Conservation (phyloP, 441 rosid species). For the Eutrema salsugineum region DNA sequence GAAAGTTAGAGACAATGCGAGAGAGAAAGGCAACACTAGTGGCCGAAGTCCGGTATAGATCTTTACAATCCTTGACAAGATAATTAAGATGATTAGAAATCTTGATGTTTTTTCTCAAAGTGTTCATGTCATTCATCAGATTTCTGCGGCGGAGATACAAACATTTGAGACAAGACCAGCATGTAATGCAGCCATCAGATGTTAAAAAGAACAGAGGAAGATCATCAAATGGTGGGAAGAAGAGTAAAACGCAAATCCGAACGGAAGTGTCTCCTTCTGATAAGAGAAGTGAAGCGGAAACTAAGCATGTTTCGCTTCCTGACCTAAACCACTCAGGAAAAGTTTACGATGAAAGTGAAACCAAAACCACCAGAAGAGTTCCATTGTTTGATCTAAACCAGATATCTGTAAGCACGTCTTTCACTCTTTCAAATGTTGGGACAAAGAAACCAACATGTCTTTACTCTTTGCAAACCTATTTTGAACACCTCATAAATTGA, state of each 20-base stretch:
- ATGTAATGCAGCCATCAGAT: constrained; percentile 8
- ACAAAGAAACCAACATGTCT: background rate
- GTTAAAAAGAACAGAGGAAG: constrained; percentile 7
- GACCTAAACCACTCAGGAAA: constrained; percentile 29
- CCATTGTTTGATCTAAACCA: constrained; percentile 34
- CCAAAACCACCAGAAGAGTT: constrained; percentile 21
- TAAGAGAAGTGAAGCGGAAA: constrained; percentile 2
- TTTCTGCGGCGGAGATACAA: constrained; percentile 31
- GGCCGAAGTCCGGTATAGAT: constrained; percentile 27
- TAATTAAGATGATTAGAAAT: background rate
- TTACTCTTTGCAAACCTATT: background rate
- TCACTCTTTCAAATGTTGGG: background rate
- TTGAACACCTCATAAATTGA: background rate
- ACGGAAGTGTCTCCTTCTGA: constrained; percentile 14
- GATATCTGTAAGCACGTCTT: constrained; percentile 26
- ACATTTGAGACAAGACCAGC: constrained; percentile 23
- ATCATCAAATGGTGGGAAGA: constrained; percentile 19
- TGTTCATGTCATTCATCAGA: background rate
- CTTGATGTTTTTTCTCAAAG: constrained; percentile 1
- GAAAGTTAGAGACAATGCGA: background rate
- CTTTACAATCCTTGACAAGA: background rate
- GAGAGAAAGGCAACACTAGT: constrained; percentile 27
- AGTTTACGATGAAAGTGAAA: constrained; percentile 10
- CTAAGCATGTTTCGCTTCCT: constrained; percentile 24
- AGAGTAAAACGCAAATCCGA: background rate